Base-by-base conservation (phyloP, 2,329 filamentous ascomycete genomes). In the Dactylellina sp. region DNA sequence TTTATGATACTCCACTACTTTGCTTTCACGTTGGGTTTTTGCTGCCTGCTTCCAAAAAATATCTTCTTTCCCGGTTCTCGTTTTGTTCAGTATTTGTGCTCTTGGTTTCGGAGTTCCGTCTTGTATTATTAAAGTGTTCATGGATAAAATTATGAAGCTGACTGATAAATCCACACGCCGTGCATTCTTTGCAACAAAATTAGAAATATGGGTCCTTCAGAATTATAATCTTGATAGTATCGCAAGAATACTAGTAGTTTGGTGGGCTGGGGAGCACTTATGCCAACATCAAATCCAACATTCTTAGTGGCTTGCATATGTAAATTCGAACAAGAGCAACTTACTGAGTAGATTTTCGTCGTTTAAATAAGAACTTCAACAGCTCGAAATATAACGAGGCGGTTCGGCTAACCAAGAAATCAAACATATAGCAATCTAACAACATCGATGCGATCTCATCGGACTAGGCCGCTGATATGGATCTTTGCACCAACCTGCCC, bases 1-100 rank as follows among this genome's bases (percentile, higher is more conserved):
- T 52, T 50, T 64, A 60, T 60, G 53, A 72, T 53, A 52, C 52
- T 61, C 46, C 37, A 25, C 53, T 64, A 25, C 55, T 56, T 56
- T 32, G 32, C 35, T 52, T 59, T 59, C 50, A 72, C 39, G 55
- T 47, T 52, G 68, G 68, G 68, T 40, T 32, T 64, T 39, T 64
- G 68, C 42, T 52, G 56, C 42, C 53, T 60, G 47, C 16, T 59
- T 55, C 32, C 44, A 55, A 59, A 71, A 52, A 35, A 57, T 22
- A 22, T 20, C 22, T 35, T 11, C 28, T n/a, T 37, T 22, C 18
- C 18, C 12, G 22, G 44, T 50, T 49, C 25, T 28, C 39, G 4
- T 39, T 50, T 28, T 52, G 42, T 40, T 52, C 46, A 14, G 28
- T 20, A 46, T 52, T 20, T 28, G 20, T 2, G n/a, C n/a, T 25